Evolutionary conservation across 352 stramenopile species (phyloP), one percentile per base, ranked within the genome.

Genomic region (Globisporangium abappressorium): DNA sequence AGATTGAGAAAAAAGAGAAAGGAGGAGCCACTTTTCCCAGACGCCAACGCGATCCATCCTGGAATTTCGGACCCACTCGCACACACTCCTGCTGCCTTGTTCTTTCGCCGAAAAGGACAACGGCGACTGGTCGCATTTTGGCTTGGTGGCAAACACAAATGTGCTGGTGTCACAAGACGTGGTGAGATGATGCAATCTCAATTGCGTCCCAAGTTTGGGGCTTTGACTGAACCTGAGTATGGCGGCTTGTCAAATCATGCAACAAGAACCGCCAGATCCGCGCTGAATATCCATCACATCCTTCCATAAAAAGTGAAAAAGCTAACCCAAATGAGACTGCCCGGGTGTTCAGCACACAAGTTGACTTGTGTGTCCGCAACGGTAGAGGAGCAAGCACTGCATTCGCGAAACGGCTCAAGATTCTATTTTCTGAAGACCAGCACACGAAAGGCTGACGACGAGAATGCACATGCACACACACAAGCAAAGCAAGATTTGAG

Each of bases 11-110:
- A 57, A 57, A 57, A 57, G 22, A 34, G 36, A 63, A 51, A 53
- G 34, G 34, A 51, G 57, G 14, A 62, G 57, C 34, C 57, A 53
- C 57, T 47, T 63, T 63, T 63, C 57, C 57, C 57, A 63, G 57
- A 51, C 24, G 15, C 24, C 41, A 47, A 47, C 41, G 14, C 5
- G 41, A 47, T 47, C 7, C 18, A 20, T 18, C 15, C n/a, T 47
- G 5, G 41, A 15, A n/a, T n/a, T 47, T 20, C 1, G 14, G 41
- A n/a, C 12, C 41, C 41, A 20, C 41, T 47, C 41, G 41, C 41
- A 47, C 41, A 47, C 41, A 47, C 41, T 47, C 36, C 36, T 43
- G 11, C 41, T 47, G 41, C 14, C 7, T 5, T 6, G 11, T 18
- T 20, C 18, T 47, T 57, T 30, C 53, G 46, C 20, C 46, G 20